A percentile compares a stretch with the other conserved stretches of the same genome.
Evolutionary conservation across 257 asterid genomes (phyloP).

Genomic region (Rhazya stricta): DNA sequence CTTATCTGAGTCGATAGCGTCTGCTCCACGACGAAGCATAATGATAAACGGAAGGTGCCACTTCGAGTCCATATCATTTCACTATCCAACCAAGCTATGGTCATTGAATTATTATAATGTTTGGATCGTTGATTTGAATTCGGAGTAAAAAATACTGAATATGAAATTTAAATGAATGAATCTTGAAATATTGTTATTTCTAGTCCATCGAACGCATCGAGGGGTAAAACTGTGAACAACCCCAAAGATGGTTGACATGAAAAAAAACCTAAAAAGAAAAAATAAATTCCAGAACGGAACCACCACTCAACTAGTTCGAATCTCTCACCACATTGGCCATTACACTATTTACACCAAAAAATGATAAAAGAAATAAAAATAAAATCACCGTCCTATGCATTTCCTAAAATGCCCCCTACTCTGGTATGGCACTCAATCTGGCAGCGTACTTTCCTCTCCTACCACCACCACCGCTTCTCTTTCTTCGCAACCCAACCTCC

Average conservation of each 20-base stretch:
- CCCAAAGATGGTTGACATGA: background rate
- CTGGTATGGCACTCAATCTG: conserved; percentile 65
- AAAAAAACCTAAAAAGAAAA: background rate
- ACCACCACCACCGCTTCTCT: conserved; percentile 27
- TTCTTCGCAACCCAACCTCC: conserved; percentile 23
- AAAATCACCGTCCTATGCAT: background rate
- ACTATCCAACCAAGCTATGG: background rate
- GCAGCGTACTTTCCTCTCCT: conserved; percentile 45
- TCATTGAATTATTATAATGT: too few relatives aligned
- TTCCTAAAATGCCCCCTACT: conserved; percentile 49
- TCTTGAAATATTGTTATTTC: background rate
- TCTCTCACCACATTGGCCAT: conserved; percentile 7
- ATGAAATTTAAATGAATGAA: too few relatives aligned
- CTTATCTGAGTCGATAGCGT: background rate
- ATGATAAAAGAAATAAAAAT: background rate
- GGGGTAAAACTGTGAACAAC: conserved; percentile 26
- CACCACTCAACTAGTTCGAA: background rate
- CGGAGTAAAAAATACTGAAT: too few relatives aligned
- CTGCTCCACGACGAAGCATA: background rate
- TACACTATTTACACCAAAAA: conserved; percentile 20
- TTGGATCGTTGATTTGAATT: too few relatives aligned
- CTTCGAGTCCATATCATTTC: background rate
- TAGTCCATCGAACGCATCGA: background rate
- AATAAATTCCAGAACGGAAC: background rate
- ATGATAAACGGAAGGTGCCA: conserved; percentile 4